Evolutionary conservation across 257 asterid species (phyloP).

Genomic region (Jaltomata sinuosa): DNA sequence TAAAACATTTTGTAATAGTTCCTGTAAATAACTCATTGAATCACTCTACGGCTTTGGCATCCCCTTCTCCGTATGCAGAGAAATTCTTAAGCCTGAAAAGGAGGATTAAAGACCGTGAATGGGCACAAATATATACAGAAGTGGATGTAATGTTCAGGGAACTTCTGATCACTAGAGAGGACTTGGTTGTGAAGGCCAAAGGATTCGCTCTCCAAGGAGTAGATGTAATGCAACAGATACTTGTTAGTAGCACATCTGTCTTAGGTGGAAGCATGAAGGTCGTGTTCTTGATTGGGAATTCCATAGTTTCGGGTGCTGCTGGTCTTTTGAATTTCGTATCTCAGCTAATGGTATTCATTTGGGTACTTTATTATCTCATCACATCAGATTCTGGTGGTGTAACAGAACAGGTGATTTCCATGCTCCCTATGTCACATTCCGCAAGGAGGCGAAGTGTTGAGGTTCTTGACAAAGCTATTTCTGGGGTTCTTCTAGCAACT

Average conservation of each 20-base stretch:
- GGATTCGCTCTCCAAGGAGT: constrained; percentile 80
- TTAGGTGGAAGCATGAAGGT: constrained; percentile 75
- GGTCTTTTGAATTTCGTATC: constrained; percentile 71
- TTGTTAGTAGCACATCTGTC: constrained; percentile 60
- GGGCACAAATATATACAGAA: constrained; percentile 72
- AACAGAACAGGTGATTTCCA: constrained; percentile 78
- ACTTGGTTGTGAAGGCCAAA: constrained; percentile 81
- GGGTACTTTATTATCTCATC: constrained; percentile 81
- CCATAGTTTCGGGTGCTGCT: constrained; percentile 91
- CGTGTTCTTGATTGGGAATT: constrained; percentile 45
- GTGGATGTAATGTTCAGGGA: constrained; percentile 61
- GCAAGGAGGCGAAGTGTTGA: constrained; percentile 73
- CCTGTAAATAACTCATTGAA: constrained; percentile 37
- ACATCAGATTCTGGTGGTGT: constrained; percentile 96
- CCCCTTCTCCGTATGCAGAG: constrained; percentile 66
- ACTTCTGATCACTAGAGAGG: constrained; percentile 57
- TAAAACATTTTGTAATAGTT: constrained; percentile 58
- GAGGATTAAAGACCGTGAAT: constrained; percentile 55
- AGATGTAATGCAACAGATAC: constrained; percentile 64
- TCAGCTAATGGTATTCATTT: constrained; percentile 77
- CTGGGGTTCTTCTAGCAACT: constrained; percentile 81
- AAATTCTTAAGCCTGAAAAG: constrained; percentile 55
- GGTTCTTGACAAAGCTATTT: constrained; percentile 74
- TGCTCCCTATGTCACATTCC: constrained; percentile 77
- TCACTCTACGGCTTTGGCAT: constrained; percentile 38